Base-by-base conservation (phyloP, 371 early-diverging fungal genomes). In the Haplosporangium sp. region DNA sequence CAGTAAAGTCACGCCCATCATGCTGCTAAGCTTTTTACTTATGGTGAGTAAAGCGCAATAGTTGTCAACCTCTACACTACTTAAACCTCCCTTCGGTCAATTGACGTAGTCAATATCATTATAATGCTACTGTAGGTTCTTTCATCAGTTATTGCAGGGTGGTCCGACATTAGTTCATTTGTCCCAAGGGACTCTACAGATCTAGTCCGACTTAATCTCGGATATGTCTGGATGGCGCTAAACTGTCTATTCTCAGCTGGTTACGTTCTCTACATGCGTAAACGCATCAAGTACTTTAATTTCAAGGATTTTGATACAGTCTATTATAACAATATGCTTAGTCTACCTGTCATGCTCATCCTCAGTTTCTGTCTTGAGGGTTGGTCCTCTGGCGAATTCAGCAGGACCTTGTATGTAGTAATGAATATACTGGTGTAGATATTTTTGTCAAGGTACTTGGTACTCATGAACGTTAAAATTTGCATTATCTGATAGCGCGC, bases 271-370 rank as follows among this genome's bases (percentile, higher is more conserved):
- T 90, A 92, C 68, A 93, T 99, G 93, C 95, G 97, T 78, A 88
- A 91, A 75, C 88, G 91, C 62, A 95, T 98, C 84, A 93, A 92
- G 85, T 76, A 89, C 62, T 92, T 94, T 65, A 90, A 90, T 66
- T 96, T 96, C 69, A 94, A 95, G 84, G 97, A 98, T 77, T 95
- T 95, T 79, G 99, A 99, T 79, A 96, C 97, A 0, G 97, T 99
- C 15, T 98, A 94, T 84, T 99, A 95, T 86, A 97, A 98, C 88
- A 99, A 98, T 74, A 71, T 95, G 37, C 84, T 99, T 56, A 93
- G 96, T 0, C 86, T 96, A 64, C 98, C 98, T 1, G 84, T 98
- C 17, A 90, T 98, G 63, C 45, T 95, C 0, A 65, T 92, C 0
- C 87, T 94, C 38, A 95, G 96, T 50, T 69, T 96, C 0, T 57